Percentiles rank a stretch among this genome's conserved stretches.
Evolutionary conservation across 2,329 filamentous ascomycete species (phyloP).

Genomic region (Colletotrichum sp.): DNA sequence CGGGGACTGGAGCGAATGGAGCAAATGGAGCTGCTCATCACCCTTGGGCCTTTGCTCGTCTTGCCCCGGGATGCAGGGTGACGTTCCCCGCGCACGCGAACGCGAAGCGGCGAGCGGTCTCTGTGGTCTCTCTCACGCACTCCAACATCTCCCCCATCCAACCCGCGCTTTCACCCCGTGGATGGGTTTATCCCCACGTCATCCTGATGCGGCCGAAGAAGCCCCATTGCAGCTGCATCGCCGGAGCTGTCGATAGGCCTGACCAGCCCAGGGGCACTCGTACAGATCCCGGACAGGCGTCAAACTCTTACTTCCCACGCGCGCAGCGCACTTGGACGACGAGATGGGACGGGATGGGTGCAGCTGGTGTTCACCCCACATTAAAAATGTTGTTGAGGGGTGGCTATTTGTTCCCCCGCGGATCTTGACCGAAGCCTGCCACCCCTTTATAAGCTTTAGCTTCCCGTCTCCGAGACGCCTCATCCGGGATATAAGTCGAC

Average conservation of each 20-base stretch:
- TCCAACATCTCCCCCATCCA: not conserved
- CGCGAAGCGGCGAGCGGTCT: not conserved
- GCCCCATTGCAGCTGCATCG: slow-evolving; percentile 5
- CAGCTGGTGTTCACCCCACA: slow-evolving; percentile 17
- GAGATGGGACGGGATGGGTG: not conserved
- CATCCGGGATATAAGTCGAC: not conserved
- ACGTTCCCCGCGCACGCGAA: slow-evolving; percentile 11
- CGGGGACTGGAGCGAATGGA: not conserved
- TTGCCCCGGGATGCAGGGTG: slow-evolving; percentile 11
- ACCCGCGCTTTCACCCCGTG: slow-evolving; percentile 2
- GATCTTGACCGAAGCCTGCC: slow-evolving; percentile 13
- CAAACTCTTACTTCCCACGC: slow-evolving; percentile 8
- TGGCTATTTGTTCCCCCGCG: slow-evolving; percentile 13
- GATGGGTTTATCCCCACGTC: slow-evolving; percentile 6
- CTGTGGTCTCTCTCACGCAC: not conserved
- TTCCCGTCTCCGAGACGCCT: not conserved
- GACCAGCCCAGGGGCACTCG: not conserved
- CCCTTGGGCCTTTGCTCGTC: not conserved
- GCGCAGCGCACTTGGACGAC: not conserved
- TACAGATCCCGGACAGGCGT: not conserved
- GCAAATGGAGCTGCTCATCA: not conserved
- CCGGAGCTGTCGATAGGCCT: not conserved
- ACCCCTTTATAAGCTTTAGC: slow-evolving; percentile 1
- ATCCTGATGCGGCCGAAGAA: slow-evolving; percentile 17
- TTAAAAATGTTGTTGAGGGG: slow-evolving; percentile 1